Percentiles rank a stretch among this genome's conserved stretches.
Evolutionary conservation across 768 basidiomycete genomes (phyloP).

Genomic region (Clavulina sp.): DNA sequence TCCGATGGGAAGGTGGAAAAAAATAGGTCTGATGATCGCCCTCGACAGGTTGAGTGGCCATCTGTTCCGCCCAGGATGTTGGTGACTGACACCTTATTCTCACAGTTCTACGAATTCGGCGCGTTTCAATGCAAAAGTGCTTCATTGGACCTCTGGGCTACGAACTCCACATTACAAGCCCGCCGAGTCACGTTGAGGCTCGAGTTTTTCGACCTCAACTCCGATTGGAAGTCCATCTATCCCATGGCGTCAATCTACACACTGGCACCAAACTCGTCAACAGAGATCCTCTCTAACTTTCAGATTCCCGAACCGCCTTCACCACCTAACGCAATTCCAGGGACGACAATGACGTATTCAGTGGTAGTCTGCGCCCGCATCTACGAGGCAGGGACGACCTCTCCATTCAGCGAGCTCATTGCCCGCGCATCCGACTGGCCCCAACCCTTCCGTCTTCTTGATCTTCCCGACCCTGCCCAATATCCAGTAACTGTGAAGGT

Average conservation of each 20-base stretch:
- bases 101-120: constrained; percentile 23
- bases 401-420: constrained; percentile 15
- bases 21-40: constrained; percentile 20
- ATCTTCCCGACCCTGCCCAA: constrained; percentile 18
- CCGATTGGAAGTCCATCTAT: constrained; percentile 18
- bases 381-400: constrained; percentile 13
- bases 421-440: constrained; percentile 19
- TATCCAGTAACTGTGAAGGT: constrained; percentile 7
- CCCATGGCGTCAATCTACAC: constrained; percentile 11
- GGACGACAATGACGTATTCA: constrained; percentile 15
- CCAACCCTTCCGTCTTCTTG: constrained; percentile 19
- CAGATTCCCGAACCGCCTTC: constrained; percentile 17
- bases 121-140: constrained; percentile 15
- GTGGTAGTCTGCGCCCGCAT: constrained; percentile 22
- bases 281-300: constrained; percentile 22
- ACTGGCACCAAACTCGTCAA: constrained; percentile 25
- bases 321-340: constrained; percentile 7
- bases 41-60: constrained; percentile 17
- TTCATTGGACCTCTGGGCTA: constrained; percentile 24
- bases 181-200: constrained; percentile 19
- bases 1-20: constrained; percentile 18
- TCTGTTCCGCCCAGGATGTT: neutral
- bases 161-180: constrained; percentile 20
- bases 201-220: constrained; percentile 20
- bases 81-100: neutral